phyloP scores from a whole-genome alignment of 202 grass and related monocot species.

The Alloteropsis angusta region DNA sequence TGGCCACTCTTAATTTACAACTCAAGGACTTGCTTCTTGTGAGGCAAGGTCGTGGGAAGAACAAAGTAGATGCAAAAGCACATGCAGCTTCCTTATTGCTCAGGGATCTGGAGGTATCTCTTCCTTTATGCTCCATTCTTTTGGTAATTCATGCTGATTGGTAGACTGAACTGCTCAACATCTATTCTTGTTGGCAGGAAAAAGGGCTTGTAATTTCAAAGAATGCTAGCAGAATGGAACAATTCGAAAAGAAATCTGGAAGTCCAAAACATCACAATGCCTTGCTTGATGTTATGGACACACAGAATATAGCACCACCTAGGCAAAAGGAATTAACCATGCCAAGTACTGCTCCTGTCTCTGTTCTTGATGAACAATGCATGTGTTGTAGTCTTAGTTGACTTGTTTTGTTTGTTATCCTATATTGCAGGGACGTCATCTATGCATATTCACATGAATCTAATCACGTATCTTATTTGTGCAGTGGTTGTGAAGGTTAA shows the following conservation, averaged over 20 bases:
- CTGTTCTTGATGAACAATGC: constrained; percentile 41
- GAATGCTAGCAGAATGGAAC: constrained; percentile 39
- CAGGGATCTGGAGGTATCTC: constrained; percentile 71
- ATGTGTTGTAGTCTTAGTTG: not conserved
- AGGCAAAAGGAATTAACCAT: constrained; percentile 1
- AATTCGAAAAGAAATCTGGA: constrained; percentile 20
- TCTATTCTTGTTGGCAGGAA: constrained; percentile 41
- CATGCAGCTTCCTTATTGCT: constrained; percentile 61
- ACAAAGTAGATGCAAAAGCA: constrained; percentile 51
- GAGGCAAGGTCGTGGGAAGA: constrained; percentile 47
- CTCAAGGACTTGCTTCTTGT: constrained; percentile 48
- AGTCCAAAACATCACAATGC: constrained; percentile 12
- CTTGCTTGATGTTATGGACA: constrained; percentile 32
- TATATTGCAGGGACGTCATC: not conserved
- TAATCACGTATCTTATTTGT: constrained; percentile 22
- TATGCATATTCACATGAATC: not conserved
- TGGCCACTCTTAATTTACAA: constrained; percentile 47
- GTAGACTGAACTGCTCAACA: not conserved
- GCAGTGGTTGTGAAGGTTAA: constrained; percentile 59
- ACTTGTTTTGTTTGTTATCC: constrained; percentile 8
- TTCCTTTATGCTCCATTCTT: constrained; percentile 19
- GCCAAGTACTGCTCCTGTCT: not conserved
- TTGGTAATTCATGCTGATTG: not conserved
- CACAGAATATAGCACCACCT: constrained; percentile 19
- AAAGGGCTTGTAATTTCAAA: constrained; percentile 42